Base-by-base conservation (phyloP, 768 basidiomycete genomes). In the Boletus sp. region DNA sequence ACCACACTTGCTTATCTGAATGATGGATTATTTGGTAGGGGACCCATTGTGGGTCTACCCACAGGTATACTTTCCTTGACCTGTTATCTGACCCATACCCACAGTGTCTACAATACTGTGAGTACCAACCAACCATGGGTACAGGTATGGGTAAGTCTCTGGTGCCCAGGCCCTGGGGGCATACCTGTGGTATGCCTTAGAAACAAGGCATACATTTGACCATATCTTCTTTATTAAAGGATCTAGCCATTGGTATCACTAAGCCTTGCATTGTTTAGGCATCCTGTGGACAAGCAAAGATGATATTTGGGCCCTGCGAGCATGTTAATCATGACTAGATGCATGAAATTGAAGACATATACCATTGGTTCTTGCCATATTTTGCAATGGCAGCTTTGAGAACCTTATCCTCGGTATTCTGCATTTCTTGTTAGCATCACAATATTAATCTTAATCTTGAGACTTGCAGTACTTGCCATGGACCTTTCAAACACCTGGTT, bases 201-300 rank as follows among this genome's bases (percentile, higher is more conserved):
- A 15, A 36, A 18, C 15, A 18, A 15, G 11, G 15, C 81, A 47
- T 57, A 88, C 94, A 78, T 98, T 98, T 46, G 95, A 97, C 97
- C 97, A 99, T 73, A 96, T 98, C 80, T 99, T 99, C 76, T 98
- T 98, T 75, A 98, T 99, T 50, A 94, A 95, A 6, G 97, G 97
- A 76, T 99, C 97, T 48, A 98, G 78, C 97, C 97, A 98, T 76
- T 98, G 95, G 69, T 96, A 98, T 95, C 96, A 98, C 40, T 93
- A 90, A 1, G 93, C 93, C 74, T 99, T 99, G 79, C 97, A 99
- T 77, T 99, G 97, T 71, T 99, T 99, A 11, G 97, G 95, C 2
- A 97, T 99, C 75, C 98, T 99, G 62, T 97, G 86, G 36, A 98
- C 97, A 50, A 99, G 84, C 32, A 99, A 80, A 33, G 96, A 98